Conservation (phyloP, 2,329 filamentous ascomycete species). For the Tolypocladium album region DNA sequence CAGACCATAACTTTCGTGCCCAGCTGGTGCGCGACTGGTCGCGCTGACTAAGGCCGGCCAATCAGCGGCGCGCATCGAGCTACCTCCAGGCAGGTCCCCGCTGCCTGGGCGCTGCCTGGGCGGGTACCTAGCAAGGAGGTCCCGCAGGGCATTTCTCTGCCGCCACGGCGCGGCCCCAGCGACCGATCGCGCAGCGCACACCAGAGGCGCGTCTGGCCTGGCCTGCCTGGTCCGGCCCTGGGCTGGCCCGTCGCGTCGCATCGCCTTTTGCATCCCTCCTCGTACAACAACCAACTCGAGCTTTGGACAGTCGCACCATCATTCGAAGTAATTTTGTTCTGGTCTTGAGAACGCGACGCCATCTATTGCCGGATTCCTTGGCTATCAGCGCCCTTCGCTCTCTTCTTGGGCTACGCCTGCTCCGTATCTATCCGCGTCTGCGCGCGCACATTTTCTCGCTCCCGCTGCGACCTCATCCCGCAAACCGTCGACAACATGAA, state of each 20-base stretch:
- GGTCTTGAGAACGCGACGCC: not conserved
- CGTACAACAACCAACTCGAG: not conserved
- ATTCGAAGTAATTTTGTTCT: not conserved
- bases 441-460: not conserved
- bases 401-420: not conserved
- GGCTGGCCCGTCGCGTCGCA: slow-evolving; percentile 3
- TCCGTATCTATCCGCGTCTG: not conserved
- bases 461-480: not conserved
- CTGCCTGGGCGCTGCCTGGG: slow-evolving; percentile 16
- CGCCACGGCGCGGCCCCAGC: too few species aligned
- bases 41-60: slow-evolving; percentile 17
- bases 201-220: slow-evolving; percentile 1
- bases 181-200: not conserved
- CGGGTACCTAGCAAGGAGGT: slow-evolving; percentile 15
- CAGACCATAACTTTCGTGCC: slow-evolving; percentile 19
- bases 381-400: not conserved
- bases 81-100: slow-evolving; percentile 16
- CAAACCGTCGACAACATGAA: slow-evolving; percentile 17
- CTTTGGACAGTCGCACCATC: not conserved
- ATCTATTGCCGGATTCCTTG: not conserved
- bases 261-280: not conserved
- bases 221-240: not conserved
- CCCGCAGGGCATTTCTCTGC: not conserved
- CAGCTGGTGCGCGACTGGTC: slow-evolving; percentile 14
- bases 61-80: slow-evolving; percentile 10